Conservation (phyloP, 768 basidiomycete genomes). For the Coprinopsis marcescibilis region DNA sequence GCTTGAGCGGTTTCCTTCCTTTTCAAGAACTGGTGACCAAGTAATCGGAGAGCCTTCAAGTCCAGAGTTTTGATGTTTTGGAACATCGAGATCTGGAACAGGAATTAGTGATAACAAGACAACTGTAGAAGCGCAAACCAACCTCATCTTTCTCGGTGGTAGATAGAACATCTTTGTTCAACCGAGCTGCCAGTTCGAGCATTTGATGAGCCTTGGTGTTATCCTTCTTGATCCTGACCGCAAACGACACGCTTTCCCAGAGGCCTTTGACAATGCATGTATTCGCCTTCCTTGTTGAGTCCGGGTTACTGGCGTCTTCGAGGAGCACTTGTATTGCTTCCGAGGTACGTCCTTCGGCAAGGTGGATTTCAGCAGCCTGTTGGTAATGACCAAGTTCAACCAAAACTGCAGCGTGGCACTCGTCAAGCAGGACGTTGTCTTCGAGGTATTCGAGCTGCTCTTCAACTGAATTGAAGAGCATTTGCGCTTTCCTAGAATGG, state of each 20-base stretch:
- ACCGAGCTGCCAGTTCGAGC: slow-evolving; percentile 20
- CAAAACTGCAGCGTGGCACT: slow-evolving; percentile 41
- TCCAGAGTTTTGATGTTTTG: slow-evolving; percentile 15
- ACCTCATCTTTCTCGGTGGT: slow-evolving; percentile 4
- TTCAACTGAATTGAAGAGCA: slow-evolving; percentile 45
- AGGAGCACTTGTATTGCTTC: slow-evolving; percentile 45
- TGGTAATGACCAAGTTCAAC: slow-evolving; percentile 32
- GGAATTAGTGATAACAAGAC: background rate
- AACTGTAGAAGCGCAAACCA: background rate
- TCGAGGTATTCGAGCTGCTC: slow-evolving; percentile 54
- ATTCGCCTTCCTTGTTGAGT: slow-evolving; percentile 29
- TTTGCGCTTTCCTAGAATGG: slow-evolving; percentile 35
- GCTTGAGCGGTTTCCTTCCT: slow-evolving; percentile 26
- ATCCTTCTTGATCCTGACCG: slow-evolving; percentile 14
- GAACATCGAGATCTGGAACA: slow-evolving; percentile 19
- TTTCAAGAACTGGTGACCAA: slow-evolving; percentile 28
- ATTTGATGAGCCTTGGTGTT: slow-evolving; percentile 17
- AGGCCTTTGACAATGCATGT: slow-evolving; percentile 36
- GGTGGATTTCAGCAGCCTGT: slow-evolving; percentile 50
- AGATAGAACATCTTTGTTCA: slow-evolving; percentile 12
- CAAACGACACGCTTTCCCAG: slow-evolving; percentile 43
- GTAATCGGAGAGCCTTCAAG: slow-evolving; percentile 19
- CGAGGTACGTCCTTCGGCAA: slow-evolving; percentile 38
- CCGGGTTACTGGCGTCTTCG: slow-evolving; percentile 20
- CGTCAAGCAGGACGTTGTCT: slow-evolving; percentile 38